Conservation (phyloP, 352 stramenopile species). For the Globisporangium echinulatum region DNA sequence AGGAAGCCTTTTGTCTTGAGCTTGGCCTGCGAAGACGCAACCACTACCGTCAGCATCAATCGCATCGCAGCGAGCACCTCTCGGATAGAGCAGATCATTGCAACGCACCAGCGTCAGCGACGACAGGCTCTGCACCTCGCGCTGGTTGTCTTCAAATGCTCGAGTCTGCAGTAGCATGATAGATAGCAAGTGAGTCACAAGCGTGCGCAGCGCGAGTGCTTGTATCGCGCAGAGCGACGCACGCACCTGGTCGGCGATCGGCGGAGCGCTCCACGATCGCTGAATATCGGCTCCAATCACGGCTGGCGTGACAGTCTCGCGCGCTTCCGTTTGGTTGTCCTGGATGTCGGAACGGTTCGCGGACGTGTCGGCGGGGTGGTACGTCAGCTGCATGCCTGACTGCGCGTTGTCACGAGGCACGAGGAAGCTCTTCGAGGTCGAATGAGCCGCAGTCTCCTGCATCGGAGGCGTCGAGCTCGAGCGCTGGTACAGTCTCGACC, state of each 20-base stretch:
- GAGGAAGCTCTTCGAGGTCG: neutral
- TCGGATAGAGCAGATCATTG: neutral
- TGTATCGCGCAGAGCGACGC: neutral
- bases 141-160: conserved; percentile 31
- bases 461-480: conserved; percentile 27
- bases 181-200: neutral
- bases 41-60: conserved; percentile 1
- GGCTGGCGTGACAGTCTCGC: neutral
- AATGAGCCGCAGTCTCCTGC: conserved; percentile 1
- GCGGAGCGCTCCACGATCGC: conserved; percentile 40
- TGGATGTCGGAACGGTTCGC: neutral
- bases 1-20: conserved; percentile 2
- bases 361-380: neutral
- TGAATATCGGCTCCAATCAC: conserved; percentile 24
- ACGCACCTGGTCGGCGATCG: conserved; percentile 31
- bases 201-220: neutral
- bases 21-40: conserved; percentile 3
- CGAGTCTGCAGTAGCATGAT: conserved; percentile 1
- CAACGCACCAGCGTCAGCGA: conserved; percentile 23
- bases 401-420: conserved; percentile 3
- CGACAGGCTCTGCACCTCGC: conserved; percentile 18
- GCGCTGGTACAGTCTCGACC: conserved; percentile 46
- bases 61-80: no score
- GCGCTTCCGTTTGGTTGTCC: conserved; percentile 6
- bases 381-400: conserved; percentile 2